These are phyloP conservation scores for Hibiscus tridactylites DNA, from an alignment of 345 rosid genomes.

Conservation along the genomic window DNA sequence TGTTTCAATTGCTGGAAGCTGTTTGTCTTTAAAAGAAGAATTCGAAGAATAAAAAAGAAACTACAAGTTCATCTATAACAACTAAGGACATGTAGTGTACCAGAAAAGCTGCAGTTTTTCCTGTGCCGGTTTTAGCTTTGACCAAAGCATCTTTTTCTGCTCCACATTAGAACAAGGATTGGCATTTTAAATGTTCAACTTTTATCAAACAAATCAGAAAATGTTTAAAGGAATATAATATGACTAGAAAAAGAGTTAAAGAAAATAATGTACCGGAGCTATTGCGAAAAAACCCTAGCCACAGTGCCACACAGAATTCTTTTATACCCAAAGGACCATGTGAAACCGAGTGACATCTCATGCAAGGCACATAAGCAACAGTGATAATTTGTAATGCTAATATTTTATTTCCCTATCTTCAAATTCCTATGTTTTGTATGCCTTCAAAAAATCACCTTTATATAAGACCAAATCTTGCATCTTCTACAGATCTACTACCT, in stretches of 20 bases:
- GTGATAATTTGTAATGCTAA: not conserved
- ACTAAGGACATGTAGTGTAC: constrained; percentile 32
- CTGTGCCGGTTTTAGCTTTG: constrained; percentile 92
- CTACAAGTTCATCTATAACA: constrained; percentile 9
- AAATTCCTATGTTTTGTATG: not conserved
- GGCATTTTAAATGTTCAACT: not conserved
- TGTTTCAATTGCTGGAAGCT: constrained; percentile 99
- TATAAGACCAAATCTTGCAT: not conserved
- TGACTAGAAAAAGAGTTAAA: not conserved
- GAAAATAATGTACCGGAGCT: not conserved
- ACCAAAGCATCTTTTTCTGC: constrained; percentile 88
- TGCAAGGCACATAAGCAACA: not conserved
- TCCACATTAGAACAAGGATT: constrained; percentile 17
- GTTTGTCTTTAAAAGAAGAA: constrained; percentile 48
- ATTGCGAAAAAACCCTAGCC: not conserved
- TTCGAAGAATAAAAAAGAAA: constrained; percentile 21
- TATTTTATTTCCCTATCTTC: not conserved
- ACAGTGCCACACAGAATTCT: not conserved
- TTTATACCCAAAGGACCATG: not conserved
- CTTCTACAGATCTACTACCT: not conserved
- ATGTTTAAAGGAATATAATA: not conserved
- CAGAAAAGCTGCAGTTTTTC: constrained; percentile 84
- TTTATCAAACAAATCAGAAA: constrained; percentile 5
- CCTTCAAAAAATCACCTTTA: not conserved
- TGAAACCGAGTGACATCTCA: not conserved